A percentile compares a stretch with the other conserved stretches of the same genome.
phyloP scores from a whole-genome alignment of 2,329 filamentous ascomycete genomes.

The Neopestalotiopsis clavispora region DNA sequence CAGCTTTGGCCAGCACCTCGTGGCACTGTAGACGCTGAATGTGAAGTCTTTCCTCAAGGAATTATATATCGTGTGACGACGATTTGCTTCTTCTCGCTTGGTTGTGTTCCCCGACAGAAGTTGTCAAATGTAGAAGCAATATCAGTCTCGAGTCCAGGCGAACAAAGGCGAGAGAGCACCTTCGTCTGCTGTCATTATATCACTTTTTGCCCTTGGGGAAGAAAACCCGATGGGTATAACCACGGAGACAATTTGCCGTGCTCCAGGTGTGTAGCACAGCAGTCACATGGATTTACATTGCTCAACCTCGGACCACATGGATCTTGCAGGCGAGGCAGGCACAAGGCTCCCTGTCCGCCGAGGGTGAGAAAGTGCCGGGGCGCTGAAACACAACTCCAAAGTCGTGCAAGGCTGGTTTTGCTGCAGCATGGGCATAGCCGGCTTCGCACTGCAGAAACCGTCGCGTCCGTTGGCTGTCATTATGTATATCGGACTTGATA shows the following conservation, averaged over 20 bases:
- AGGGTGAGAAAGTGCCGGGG: background rate
- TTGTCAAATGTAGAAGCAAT: conserved; percentile 1
- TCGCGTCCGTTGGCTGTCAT: background rate
- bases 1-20: background rate
- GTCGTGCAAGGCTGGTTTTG: background rate
- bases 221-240: background rate
- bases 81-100: background rate
- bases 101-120: background rate
- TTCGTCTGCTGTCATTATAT: background rate
- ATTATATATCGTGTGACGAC: background rate
- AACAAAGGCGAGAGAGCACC: background rate
- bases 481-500: background rate
- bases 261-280: background rate
- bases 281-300: background rate
- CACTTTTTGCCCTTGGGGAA: background rate
- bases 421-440: background rate
- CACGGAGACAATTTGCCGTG: background rate
- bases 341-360: background rate
- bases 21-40: background rate
- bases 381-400: background rate
- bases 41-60: background rate
- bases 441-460: background rate
- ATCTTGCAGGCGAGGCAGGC: background rate
- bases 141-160: background rate
- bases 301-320: background rate